phyloP scores from a whole-genome alignment of 2,329 filamentous ascomycete genomes.

The Plenodomus lindquistii region DNA sequence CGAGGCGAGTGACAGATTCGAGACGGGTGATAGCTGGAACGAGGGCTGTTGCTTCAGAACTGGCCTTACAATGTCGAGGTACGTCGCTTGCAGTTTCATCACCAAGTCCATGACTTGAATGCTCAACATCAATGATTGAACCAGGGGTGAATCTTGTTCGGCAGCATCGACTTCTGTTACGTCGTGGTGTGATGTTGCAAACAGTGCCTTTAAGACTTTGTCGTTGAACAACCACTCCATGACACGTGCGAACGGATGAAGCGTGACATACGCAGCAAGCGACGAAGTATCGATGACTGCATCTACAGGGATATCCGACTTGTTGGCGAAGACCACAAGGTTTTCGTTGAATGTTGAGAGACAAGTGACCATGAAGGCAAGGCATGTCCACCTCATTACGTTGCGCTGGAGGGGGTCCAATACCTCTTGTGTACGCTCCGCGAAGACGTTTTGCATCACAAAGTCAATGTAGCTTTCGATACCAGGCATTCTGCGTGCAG shows the following conservation, averaged over 20 bases:
- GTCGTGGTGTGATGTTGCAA: conserved; percentile 78
- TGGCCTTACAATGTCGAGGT: conserved; percentile 84
- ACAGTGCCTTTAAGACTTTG: conserved; percentile 77
- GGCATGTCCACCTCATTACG: conserved; percentile 75
- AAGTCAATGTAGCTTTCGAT: conserved; percentile 95
- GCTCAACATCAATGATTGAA: conserved; percentile 76
- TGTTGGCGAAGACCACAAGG: conserved; percentile 81
- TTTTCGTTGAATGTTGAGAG: conserved; percentile 92
- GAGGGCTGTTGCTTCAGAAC: conserved; percentile 69
- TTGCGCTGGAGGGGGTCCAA: conserved; percentile 68
- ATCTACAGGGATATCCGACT: conserved; percentile 76
- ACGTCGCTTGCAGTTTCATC: conserved; percentile 87
- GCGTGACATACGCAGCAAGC: conserved; percentile 75
- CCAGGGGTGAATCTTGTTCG: conserved; percentile 75
- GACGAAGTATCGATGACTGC: conserved; percentile 73
- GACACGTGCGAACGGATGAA: conserved; percentile 90
- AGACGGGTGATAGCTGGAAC: conserved; percentile 63
- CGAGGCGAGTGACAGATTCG: conserved; percentile 77
- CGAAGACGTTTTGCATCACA: conserved; percentile 77
- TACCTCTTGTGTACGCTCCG: conserved; percentile 66
- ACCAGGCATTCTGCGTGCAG: conserved; percentile 76
- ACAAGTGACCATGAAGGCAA: conserved; percentile 81
- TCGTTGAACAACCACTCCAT: conserved; percentile 99
- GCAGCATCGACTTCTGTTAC: conserved; percentile 72
- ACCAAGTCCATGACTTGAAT: conserved; percentile 83